Evolutionary conservation across 495 filamentous ascomycete species (phyloP).

Genomic region (Neurospora tetraspora): DNA sequence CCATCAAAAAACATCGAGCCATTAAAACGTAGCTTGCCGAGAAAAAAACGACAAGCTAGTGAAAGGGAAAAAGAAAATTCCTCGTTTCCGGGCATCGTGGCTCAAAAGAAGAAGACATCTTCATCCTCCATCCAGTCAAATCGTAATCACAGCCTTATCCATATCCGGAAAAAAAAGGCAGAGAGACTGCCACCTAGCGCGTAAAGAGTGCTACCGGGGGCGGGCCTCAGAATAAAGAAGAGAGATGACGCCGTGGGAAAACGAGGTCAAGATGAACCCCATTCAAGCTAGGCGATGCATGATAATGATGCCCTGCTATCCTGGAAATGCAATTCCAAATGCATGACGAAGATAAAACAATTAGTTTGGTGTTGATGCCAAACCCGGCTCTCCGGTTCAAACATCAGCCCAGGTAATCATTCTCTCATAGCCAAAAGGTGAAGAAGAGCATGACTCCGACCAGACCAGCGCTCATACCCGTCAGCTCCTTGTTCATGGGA

Average conservation of each 20-base stretch:
- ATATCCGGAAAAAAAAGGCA: background rate
- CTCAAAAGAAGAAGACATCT: background rate
- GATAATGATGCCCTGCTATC: background rate
- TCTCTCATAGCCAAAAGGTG: slow-evolving; percentile 37
- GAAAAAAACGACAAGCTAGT: no score
- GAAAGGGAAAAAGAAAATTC: background rate
- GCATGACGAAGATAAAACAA: background rate
- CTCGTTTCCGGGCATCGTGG: background rate
- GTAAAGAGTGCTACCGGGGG: background rate
- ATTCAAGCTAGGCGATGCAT: background rate
- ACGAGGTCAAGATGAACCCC: background rate
- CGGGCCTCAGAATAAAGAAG: background rate
- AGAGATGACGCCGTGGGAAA: background rate
- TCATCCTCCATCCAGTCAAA: background rate
- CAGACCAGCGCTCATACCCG: slow-evolving; percentile 42
- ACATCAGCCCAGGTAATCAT: background rate
- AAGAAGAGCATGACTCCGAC: slow-evolving; percentile 46
- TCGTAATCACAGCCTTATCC: background rate
- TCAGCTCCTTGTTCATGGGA: slow-evolving; percentile 37
- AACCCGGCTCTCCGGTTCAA: background rate
- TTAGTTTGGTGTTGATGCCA: background rate
- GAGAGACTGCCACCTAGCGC: background rate
- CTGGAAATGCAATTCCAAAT: background rate
- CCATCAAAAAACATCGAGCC: no score
- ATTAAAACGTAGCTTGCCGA: no score